phyloP scores from a whole-genome alignment of 192 early-diverging fungal genomes.

The Gonapodya prolifera region DNA sequence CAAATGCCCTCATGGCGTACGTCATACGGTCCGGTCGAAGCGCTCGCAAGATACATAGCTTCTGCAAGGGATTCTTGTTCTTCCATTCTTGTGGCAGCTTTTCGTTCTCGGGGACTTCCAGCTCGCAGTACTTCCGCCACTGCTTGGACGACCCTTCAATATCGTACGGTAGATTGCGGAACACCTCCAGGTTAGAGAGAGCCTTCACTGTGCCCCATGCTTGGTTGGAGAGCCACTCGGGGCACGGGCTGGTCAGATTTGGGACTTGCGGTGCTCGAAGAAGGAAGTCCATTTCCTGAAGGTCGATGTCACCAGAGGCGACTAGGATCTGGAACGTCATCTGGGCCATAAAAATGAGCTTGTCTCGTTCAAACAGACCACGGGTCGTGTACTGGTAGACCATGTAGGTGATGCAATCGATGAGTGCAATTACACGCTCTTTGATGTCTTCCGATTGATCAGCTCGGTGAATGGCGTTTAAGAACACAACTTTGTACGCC shows the following conservation, averaged over 20 bases:
- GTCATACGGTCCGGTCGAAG: slow-evolving; percentile 52
- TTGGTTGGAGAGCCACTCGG: slow-evolving; percentile 36
- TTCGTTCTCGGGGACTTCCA: slow-evolving; percentile 50
- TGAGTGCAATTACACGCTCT: slow-evolving; percentile 36
- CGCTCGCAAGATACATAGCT: slow-evolving; percentile 48
- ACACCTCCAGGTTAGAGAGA: slow-evolving; percentile 41
- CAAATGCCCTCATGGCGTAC: slow-evolving; percentile 45
- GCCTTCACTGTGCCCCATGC: slow-evolving; percentile 48
- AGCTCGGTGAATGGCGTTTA: slow-evolving; percentile 41
- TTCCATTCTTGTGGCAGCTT: slow-evolving; percentile 58
- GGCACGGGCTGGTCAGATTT: slow-evolving; percentile 31
- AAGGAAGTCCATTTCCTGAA: slow-evolving; percentile 44
- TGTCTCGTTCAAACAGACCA: slow-evolving; percentile 50
- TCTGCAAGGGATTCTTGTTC: slow-evolving; percentile 48
- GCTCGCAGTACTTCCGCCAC: slow-evolving; percentile 56
- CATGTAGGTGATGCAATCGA: slow-evolving; percentile 49
- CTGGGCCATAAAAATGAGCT: slow-evolving; percentile 47
- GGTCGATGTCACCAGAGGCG: slow-evolving; percentile 37
- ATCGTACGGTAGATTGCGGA: slow-evolving; percentile 37
- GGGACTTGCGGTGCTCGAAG: slow-evolving; percentile 33
- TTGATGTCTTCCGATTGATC: slow-evolving; percentile 49
- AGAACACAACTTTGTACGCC: slow-evolving; percentile 53
- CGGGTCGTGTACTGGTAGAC: slow-evolving; percentile 50
- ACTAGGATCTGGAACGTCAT: slow-evolving; percentile 55
- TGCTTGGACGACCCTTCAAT: slow-evolving; percentile 54